Percentiles rank a stretch among this genome's conserved stretches.
Conservation (phyloP, 139 green algal genomes). For the Chlorella sorokiniana region DNA sequence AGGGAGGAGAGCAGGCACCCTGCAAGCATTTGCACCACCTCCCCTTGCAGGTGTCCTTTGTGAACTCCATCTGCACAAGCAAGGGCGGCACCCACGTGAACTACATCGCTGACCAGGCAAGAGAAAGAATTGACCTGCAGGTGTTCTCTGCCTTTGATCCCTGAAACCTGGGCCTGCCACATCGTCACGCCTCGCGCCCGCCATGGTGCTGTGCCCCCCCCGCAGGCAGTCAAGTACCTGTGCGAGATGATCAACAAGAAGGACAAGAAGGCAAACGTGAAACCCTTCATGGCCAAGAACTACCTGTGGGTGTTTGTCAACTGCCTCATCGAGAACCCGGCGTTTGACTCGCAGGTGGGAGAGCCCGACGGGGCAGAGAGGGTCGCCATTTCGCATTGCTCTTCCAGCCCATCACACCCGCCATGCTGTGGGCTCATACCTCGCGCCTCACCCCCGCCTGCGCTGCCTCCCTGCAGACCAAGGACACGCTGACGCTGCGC, state of each 20-base stretch:
- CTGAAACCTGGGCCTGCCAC: neutral
- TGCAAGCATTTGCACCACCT: no score
- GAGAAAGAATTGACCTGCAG: no score
- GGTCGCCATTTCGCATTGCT: neutral
- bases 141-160: no score
- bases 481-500: conserved; percentile 95
- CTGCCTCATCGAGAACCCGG: conserved; percentile 95
- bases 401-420: neutral
- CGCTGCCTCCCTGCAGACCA: conserved; percentile 73
- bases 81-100: conserved; percentile 98
- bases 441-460: neutral
- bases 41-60: conserved; percentile 92
- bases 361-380: no score
- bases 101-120: conserved; percentile 89
- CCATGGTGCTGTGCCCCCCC: no score
- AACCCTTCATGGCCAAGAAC: conserved; percentile 97
- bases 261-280: conserved; percentile 84
- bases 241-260: conserved; percentile 95
- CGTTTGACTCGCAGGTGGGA: conserved; percentile 96
- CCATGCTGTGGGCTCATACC: no score
- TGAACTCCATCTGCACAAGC: conserved; percentile 96
- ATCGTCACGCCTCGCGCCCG: neutral
- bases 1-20: no score
- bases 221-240: conserved; percentile 57
- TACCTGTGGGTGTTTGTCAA: conserved; percentile 99